phyloP scores from a whole-genome alignment of 2,329 filamentous ascomycete genomes.

The Colletotrichum sp. region DNA sequence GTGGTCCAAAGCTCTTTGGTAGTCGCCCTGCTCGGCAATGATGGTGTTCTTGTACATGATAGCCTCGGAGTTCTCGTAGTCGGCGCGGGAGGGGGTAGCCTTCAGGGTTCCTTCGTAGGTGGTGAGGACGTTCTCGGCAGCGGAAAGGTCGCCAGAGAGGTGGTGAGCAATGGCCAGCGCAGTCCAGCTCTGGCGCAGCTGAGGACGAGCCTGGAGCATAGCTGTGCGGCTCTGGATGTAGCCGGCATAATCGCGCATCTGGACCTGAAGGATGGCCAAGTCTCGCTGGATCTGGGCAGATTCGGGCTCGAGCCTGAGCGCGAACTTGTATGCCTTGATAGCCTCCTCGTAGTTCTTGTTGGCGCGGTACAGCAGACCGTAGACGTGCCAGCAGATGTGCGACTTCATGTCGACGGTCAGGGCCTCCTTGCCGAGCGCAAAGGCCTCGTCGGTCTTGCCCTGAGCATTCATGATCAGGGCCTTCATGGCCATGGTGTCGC shows the following conservation, averaged over 20 bases:
- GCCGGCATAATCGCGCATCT: conserved; percentile 94
- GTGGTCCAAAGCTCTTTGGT: conserved; percentile 83
- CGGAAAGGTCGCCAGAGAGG: conserved; percentile 80
- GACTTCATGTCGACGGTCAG: conserved; percentile 98
- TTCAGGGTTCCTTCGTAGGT: conserved; percentile 96
- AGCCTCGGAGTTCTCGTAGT: conserved; percentile 93
- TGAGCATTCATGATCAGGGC: conserved; percentile 93
- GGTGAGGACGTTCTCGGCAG: conserved; percentile 89
- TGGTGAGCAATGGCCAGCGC: conserved; percentile 95
- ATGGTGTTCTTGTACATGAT: conserved; percentile 94
- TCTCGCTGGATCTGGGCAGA: conserved; percentile 94
- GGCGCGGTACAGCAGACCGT: conserved; percentile 89
- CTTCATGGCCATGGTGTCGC: conserved; percentile 99
- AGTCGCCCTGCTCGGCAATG: conserved; percentile 88
- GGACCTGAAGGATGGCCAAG: conserved; percentile 88
- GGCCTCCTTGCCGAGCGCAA: conserved; percentile 88
- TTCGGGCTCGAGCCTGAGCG: conserved; percentile 90
- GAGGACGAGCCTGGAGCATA: conserved; percentile 86
- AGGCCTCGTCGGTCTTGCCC: conserved; percentile 92
- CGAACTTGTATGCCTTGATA: conserved; percentile 98
- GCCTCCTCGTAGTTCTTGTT: conserved; percentile 99
- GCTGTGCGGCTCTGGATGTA: conserved; percentile 88
- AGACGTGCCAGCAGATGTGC: conserved; percentile 99
- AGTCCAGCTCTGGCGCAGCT: conserved; percentile 92
- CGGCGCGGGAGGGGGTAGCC: conserved; percentile 73